These are phyloP conservation scores for Tetrahymena borealis DNA, from an alignment of 73 alveolate species.

Conservation along the genomic window DNA sequence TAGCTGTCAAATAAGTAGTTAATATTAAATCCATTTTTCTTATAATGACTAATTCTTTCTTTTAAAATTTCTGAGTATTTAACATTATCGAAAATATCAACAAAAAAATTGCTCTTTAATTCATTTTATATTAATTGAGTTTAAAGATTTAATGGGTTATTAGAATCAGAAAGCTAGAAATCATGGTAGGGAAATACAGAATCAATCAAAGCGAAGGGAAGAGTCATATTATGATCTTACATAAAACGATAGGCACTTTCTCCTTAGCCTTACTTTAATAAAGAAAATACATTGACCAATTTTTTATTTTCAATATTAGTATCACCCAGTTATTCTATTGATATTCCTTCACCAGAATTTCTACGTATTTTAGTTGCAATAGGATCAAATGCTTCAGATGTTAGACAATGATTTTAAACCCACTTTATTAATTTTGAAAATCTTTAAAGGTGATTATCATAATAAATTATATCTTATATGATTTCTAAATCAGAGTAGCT, in stretches of 20 bases:
- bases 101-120: neutral
- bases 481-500: neutral
- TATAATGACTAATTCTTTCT: neutral
- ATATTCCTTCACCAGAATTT: neutral
- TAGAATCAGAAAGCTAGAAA: neutral
- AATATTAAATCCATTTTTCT: neutral
- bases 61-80: neutral
- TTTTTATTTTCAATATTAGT: neutral
- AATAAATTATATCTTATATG: neutral
- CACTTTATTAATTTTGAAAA: neutral
- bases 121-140: neutral
- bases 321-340: neutral
- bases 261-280: neutral
- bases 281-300: neutral
- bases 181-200: neutral
- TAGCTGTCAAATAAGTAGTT: neutral
- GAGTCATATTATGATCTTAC: neutral
- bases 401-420: neutral
- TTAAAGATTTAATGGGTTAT: neutral
- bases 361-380: neutral
- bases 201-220: neutral
- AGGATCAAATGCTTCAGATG: neutral
- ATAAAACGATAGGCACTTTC: neutral
- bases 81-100: neutral
- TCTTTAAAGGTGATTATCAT: neutral